Conservation (phyloP, 768 basidiomycete genomes). For the Russula sp. region DNA sequence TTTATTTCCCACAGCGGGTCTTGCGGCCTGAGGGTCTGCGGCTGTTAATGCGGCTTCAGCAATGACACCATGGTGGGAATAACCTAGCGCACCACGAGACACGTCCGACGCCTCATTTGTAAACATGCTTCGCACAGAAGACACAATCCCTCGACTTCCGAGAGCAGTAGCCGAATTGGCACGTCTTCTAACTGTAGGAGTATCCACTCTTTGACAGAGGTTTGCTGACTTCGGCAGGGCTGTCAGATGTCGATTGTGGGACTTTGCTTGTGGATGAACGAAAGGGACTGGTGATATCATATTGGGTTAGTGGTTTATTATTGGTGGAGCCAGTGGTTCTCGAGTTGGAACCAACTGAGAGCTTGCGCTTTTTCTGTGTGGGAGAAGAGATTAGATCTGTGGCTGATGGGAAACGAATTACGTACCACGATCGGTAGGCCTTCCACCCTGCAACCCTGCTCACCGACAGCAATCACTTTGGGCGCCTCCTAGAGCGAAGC, state of each 20-base stretch:
- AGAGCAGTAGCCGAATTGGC: conserved; percentile 21
- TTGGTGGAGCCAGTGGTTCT: conserved; percentile 29
- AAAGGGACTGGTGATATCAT: conserved; percentile 17
- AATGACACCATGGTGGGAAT: no score
- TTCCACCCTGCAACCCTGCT: neutral
- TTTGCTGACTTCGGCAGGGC: conserved; percentile 1
- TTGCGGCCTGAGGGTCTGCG: no score
- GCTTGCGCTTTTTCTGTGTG: conserved; percentile 20
- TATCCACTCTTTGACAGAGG: neutral
- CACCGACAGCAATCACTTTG: no score
- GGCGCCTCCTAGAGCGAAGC: no score
- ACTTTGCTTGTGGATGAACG: conserved; percentile 6
- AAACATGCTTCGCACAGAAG: neutral
- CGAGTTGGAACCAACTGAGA: conserved; percentile 27
- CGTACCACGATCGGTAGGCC: conserved; percentile 55
- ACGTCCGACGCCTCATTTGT: no score
- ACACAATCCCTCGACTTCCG: conserved; percentile 16
- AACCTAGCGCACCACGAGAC: no score
- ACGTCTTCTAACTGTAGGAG: conserved; percentile 15
- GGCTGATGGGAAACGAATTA: neutral
- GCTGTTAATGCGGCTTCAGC: no score
- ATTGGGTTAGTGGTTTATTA: conserved; percentile 26
- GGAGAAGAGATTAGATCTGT: no score
- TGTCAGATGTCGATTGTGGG: conserved; percentile 5
- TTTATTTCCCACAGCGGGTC: no score